phyloP scores from a whole-genome alignment of 768 basidiomycete genomes.

The Podaxis carcinomalis region DNA sequence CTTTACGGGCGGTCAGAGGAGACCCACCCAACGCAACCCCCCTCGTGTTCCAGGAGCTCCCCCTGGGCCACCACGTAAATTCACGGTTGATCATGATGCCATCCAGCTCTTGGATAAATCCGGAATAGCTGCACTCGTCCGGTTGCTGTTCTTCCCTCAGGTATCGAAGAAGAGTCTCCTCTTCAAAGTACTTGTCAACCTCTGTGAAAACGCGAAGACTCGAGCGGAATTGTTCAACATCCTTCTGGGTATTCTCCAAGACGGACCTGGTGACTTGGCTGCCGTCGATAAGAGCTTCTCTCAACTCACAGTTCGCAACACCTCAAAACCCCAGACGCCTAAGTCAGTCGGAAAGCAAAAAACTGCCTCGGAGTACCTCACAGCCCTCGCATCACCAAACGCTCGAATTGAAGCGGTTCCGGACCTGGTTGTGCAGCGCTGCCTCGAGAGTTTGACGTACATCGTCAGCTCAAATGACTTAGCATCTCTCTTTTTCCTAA shows the following conservation, averaged over 20 bases:
- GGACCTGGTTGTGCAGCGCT: conserved; percentile 90
- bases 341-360: conserved; percentile 73
- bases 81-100: conserved; percentile 68
- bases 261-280: conserved; percentile 88
- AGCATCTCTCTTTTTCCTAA: conserved; percentile 90
- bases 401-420: conserved; percentile 79
- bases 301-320: conserved; percentile 75
- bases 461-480: conserved; percentile 84
- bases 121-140: conserved; percentile 84
- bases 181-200: conserved; percentile 86
- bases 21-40: conserved; percentile 20
- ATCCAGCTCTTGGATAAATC: conserved; percentile 90
- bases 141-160: conserved; percentile 95
- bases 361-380: conserved; percentile 46
- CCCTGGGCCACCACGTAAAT: conserved; percentile 40
- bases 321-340: conserved; percentile 42
- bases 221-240: conserved; percentile 92
- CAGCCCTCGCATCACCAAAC: conserved; percentile 43
- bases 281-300: conserved; percentile 92
- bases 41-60: conserved; percentile 18
- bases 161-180: conserved; percentile 80
- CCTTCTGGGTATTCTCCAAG: conserved; percentile 90
- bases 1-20: conserved; percentile 28
- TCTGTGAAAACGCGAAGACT: conserved; percentile 93
- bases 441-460: conserved; percentile 84